These are phyloP conservation scores for Vicia faba DNA, from an alignment of 306 rosid genomes.

Conservation along the genomic window DNA sequence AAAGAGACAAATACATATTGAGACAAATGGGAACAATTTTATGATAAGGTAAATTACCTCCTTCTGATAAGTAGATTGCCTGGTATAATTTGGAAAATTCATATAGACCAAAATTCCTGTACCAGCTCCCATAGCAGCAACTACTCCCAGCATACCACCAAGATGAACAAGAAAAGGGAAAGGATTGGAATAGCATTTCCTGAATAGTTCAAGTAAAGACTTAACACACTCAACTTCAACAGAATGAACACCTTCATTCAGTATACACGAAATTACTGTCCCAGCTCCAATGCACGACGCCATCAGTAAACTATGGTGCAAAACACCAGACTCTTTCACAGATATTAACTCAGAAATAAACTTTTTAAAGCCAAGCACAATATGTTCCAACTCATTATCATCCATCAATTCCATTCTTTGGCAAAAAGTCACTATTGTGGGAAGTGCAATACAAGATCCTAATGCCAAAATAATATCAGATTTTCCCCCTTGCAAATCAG, in stretches of 20 bases:
- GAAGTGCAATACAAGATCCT: constrained; percentile 92
- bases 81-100: constrained; percentile 48
- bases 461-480: constrained; percentile 61
- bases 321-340: constrained; percentile 56
- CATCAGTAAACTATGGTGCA: constrained; percentile 74
- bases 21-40: constrained; percentile 20
- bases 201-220: constrained; percentile 67
- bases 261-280: constrained; percentile 60
- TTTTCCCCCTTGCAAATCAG: constrained; percentile 41
- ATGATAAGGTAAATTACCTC: constrained; percentile 54
- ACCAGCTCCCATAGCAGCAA: constrained; percentile 80
- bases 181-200: constrained; percentile 74
- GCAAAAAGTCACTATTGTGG: constrained; percentile 70
- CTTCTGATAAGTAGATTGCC: constrained; percentile 45
- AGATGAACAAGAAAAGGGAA: constrained; percentile 72
- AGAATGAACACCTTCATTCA: constrained; percentile 72
- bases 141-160: constrained; percentile 92
- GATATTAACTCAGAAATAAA: constrained; percentile 66
- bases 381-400: constrained; percentile 59
- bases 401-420: constrained; percentile 77
- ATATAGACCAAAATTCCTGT: constrained; percentile 60
- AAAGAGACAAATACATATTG: not conserved
- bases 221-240: constrained; percentile 50
- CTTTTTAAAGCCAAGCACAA: constrained; percentile 62
- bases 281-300: constrained; percentile 93